These are phyloP conservation scores for Hygrophila difformis DNA, from an alignment of 257 asterid species.

Conservation along the genomic window DNA sequence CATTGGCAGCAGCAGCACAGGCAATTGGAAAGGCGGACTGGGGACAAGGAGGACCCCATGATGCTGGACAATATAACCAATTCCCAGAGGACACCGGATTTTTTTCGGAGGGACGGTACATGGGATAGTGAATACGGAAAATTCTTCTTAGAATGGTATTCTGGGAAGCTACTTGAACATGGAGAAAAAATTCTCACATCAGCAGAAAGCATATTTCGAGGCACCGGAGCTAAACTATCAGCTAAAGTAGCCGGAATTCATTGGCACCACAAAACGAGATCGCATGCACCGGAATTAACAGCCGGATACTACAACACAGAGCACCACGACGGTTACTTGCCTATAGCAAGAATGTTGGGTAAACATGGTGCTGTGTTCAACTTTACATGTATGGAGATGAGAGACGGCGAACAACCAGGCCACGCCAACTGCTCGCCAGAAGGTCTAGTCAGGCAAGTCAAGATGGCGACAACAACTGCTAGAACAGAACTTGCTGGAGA, in stretches of 20 bases:
- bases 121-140: slow-evolving; percentile 82
- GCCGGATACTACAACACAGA: slow-evolving; percentile 90
- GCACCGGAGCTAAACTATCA: slow-evolving; percentile 66
- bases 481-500: slow-evolving; percentile 74
- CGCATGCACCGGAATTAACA: slow-evolving; percentile 84
- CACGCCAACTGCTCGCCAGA: slow-evolving; percentile 76
- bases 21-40: slow-evolving; percentile 57
- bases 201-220: slow-evolving; percentile 58
- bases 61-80: slow-evolving; percentile 70
- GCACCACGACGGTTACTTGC: slow-evolving; percentile 67
- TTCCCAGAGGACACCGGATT: slow-evolving; percentile 85
- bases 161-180: slow-evolving; percentile 60
- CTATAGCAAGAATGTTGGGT: slow-evolving; percentile 71
- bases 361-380: slow-evolving; percentile 56
- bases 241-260: slow-evolving; percentile 93
- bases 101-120: slow-evolving; percentile 61
- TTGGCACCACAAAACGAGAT: slow-evolving; percentile 87
- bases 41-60: slow-evolving; percentile 83
- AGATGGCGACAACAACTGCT: slow-evolving; percentile 63
- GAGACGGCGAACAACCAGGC: slow-evolving; percentile 69
- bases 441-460: slow-evolving; percentile 83
- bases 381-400: slow-evolving; percentile 96
- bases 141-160: slow-evolving; percentile 81
- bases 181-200: slow-evolving; percentile 69
- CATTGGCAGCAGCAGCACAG: slow-evolving; percentile 71